Evolutionary conservation across 768 basidiomycete species (phyloP).

Genomic region (Xanthoconium purpureum): DNA sequence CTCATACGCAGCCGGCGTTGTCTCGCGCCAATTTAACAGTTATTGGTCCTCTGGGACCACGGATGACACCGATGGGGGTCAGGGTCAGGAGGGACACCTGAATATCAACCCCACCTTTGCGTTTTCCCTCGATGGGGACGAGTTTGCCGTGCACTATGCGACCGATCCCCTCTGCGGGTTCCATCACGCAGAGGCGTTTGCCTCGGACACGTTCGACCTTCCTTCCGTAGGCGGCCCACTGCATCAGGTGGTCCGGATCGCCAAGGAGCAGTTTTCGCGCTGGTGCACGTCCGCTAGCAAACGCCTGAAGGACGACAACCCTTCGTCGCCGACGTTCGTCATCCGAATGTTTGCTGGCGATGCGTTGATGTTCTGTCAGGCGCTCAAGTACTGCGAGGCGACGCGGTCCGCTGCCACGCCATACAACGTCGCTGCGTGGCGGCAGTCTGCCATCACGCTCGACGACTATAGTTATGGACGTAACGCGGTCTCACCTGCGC

Average conservation of each 20-base stretch:
- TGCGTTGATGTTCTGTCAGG: constrained; percentile 24
- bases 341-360: constrained; percentile 32
- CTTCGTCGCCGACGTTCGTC: constrained; percentile 17
- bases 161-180: constrained; percentile 28
- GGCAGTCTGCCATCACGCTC: constrained; percentile 16
- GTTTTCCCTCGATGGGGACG: constrained; percentile 26
- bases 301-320: constrained; percentile 11
- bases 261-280: constrained; percentile 21
- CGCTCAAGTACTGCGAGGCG: constrained; percentile 15
- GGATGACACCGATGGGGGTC: neutral
- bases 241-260: constrained; percentile 11
- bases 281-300: constrained; percentile 22
- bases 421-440: constrained; percentile 25
- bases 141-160: constrained; percentile 29
- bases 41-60: constrained; percentile 27
- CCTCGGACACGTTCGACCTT: constrained; percentile 6
- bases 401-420: constrained; percentile 13
- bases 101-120: constrained; percentile 28
- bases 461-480: constrained; percentile 19
- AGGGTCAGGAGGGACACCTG: neutral
- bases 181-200: constrained; percentile 29
- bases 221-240: neutral
- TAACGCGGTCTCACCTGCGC: constrained; percentile 10
- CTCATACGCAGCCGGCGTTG: neutral
- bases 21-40: constrained; percentile 14